phyloP scores from a whole-genome alignment of 441 rosid species.

The Rhodomyrtus psidioides region DNA sequence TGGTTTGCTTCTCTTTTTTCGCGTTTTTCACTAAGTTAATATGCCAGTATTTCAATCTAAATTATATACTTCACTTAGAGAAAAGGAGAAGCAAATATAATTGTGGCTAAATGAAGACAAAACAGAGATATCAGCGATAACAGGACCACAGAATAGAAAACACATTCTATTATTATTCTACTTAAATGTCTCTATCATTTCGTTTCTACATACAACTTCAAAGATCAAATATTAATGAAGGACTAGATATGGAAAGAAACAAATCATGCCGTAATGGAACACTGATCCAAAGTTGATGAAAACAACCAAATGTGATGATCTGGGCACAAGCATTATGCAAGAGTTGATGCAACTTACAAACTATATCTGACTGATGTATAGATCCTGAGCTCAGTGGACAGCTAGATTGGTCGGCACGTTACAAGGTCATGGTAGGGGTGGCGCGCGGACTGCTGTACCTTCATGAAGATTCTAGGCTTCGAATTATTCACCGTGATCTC shows the following conservation, averaged over 20 bases:
- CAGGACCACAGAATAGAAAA: too few relatives aligned
- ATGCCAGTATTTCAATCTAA: too few relatives aligned
- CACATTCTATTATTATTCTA: too few relatives aligned
- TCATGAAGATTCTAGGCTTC: not conserved
- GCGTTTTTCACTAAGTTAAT: too few relatives aligned
- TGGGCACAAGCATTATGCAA: not conserved
- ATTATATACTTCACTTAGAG: too few relatives aligned
- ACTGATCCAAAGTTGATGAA: not conserved
- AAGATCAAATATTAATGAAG: not conserved
- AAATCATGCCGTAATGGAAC: not conserved
- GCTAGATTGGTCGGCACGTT: not conserved
- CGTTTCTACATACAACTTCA: too few relatives aligned
- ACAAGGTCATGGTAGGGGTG: not conserved
- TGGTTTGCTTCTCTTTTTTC: too few relatives aligned
- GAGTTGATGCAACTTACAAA: not conserved
- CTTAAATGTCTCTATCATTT: not conserved
- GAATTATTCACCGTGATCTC: not conserved
- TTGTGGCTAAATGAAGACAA: too few relatives aligned
- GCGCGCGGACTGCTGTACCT: not conserved
- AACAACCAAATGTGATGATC: not conserved
- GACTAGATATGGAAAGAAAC: not conserved
- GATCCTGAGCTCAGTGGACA: not conserved
- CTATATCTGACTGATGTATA: not conserved
- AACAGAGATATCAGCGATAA: too few relatives aligned
- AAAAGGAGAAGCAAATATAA: too few relatives aligned